phyloP scores from a whole-genome alignment of 179 eudicot genomes.

The Spinacia oleracea region DNA sequence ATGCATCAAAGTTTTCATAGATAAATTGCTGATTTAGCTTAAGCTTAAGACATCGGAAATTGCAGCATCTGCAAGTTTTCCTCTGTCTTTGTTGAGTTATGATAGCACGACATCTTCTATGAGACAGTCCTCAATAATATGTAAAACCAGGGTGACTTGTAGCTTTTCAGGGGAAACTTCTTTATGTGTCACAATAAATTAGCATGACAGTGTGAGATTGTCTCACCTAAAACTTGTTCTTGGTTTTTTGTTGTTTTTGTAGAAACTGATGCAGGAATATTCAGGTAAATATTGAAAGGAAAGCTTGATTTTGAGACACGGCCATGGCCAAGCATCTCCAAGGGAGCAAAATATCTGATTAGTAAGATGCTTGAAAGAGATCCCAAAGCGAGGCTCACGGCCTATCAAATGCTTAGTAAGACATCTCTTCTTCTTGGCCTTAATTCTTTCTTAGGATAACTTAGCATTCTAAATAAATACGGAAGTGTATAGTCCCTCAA shows the following conservation, averaged over 20 bases:
- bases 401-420: constrained; percentile 47
- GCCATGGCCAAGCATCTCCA: constrained; percentile 47
- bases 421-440: no score
- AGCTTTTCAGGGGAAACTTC: no score
- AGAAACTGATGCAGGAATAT: constrained; percentile 48
- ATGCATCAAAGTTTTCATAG: not conserved
- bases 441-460: no score
- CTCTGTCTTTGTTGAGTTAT: not conserved
- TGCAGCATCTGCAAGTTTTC: not conserved
- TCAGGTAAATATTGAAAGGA: constrained; percentile 42
- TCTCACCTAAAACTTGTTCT: not conserved
- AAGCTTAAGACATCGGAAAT: not conserved
- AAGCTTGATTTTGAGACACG: constrained; percentile 32
- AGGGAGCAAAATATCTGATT: constrained; percentile 44
- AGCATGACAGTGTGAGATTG: not conserved
- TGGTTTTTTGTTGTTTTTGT: not conserved
- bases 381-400: constrained; percentile 42
- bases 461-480: not conserved
- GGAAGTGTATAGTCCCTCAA: not conserved
- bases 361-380: constrained; percentile 42
- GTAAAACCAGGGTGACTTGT: no score
- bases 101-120: no score
- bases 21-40: not conserved
- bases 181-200: no score
- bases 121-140: no score